Conservation (phyloP, 306 rosid species). For the Lablab purpureus region DNA sequence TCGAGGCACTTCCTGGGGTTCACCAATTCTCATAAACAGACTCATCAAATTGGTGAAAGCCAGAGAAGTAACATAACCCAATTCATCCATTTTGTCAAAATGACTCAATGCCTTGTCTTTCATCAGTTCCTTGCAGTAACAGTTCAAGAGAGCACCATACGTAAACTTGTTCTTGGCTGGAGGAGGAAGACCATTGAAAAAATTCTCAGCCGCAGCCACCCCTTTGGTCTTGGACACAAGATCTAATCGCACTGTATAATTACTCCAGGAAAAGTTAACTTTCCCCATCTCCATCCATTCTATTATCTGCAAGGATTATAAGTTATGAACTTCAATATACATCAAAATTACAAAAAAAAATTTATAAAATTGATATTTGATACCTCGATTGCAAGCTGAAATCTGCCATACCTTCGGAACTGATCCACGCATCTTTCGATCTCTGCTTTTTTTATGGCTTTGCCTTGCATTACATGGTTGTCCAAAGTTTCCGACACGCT, state of each 20-base stretch:
- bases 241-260: constrained; percentile 71
- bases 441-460: constrained; percentile 52
- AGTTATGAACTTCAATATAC: background rate
- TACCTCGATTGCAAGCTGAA: constrained; percentile 79
- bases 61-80: constrained; percentile 53
- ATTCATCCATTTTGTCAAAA: constrained; percentile 62
- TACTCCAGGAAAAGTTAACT: constrained; percentile 52
- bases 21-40: constrained; percentile 67
- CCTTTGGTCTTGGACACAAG: constrained; percentile 72
- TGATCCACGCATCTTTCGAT: constrained; percentile 56
- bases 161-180: constrained; percentile 61
- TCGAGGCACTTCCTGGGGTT: constrained; percentile 62
- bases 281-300: constrained; percentile 85
- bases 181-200: constrained; percentile 56
- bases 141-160: constrained; percentile 72
- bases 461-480: constrained; percentile 67
- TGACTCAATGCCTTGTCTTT: constrained; percentile 66
- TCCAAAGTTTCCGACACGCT: constrained; percentile 66
- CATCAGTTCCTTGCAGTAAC: constrained; percentile 72
- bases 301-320: constrained; percentile 63
- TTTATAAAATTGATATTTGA: constrained; percentile 40
- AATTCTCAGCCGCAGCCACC: constrained; percentile 69
- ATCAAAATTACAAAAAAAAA: background rate
- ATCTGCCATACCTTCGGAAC: constrained; percentile 68
- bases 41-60: constrained; percentile 70